Base-by-base conservation (phyloP, 257 asterid genomes). In the Echium plantagineum region DNA sequence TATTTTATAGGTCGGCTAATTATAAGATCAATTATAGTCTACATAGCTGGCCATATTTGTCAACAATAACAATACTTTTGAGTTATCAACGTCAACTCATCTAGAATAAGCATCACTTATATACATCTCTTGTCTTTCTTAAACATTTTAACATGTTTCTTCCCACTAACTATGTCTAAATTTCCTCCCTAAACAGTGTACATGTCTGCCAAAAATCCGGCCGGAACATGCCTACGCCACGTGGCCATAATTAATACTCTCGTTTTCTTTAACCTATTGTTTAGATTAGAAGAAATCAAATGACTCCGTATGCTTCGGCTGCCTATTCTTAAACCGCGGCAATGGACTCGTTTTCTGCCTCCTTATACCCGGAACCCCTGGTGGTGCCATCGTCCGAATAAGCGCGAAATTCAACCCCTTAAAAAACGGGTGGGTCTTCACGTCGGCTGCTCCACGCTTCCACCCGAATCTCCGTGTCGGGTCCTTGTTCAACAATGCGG, bases 391-490 rank as follows among this genome's bases (percentile, higher is more conserved):
- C 19, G 91, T 69, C 52, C 97, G 64, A 1, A 89, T 77, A 8
- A 89, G 78, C 35, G 97, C 97, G 28, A 89, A 89, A 61, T 89
- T 89, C 83, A 89, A 66, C 1, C 85, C 94, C 73, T 74, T 75
- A 61, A 89, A 89, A 60, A 83, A 89, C 66, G 84, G 85, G 85
- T 89, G 97, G 80, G 84, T 77, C 71, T 89, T 89, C 48, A 89
- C 81, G 18, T 84, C 97, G 9, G 95, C 85, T 19, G 97, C 87
- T 12, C 97, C 97, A 47, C 95, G 90, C 69, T 67, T 83, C 59
- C 89, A 84, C 80, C 97, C 97, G 46, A 89, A 81, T 61, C 97
- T 66, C 60, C 66, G 26, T 7, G 9, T 66, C 71, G 95, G 95
- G 19, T 89, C 97, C 80, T 86, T 89, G 49, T 64, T 59, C 54